Evolutionary conservation across 768 basidiomycete species (phyloP).

Genomic region (Kwoniella europaea): DNA sequence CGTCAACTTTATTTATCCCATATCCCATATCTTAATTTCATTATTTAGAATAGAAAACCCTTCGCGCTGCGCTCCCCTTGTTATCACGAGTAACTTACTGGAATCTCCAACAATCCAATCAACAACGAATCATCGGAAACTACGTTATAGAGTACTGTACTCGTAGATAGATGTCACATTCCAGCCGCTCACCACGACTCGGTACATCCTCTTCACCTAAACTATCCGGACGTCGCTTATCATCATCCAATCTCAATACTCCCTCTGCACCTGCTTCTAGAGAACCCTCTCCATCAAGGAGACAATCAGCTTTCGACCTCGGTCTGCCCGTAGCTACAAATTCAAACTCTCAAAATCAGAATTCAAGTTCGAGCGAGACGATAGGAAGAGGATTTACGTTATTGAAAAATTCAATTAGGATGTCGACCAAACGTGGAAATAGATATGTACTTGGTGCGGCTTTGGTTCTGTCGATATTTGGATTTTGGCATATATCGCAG

Average conservation of each 20-base stretch:
- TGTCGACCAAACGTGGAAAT: slow-evolving; percentile 24
- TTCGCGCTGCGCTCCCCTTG: neutral
- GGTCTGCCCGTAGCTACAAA: neutral
- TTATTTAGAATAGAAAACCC: neutral
- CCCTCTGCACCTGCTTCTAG: neutral
- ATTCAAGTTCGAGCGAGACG: neutral
- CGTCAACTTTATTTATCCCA: slow-evolving; percentile 12
- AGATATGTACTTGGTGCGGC: slow-evolving; percentile 19
- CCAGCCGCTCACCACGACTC: neutral
- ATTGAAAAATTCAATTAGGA: slow-evolving; percentile 12
- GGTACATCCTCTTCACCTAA: neutral
- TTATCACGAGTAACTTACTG: no score
- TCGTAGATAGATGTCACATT: neutral
- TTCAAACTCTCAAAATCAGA: neutral
- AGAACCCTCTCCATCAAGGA: neutral
- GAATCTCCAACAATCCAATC: no score
- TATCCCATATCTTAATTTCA: neutral
- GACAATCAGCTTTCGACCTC: neutral
- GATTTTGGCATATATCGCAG: slow-evolving; percentile 11
- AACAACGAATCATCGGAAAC: neutral
- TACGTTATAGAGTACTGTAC: neutral
- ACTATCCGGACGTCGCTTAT: neutral
- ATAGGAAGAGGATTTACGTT: slow-evolving; percentile 2
- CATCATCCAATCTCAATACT: neutral
- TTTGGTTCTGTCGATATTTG: slow-evolving; percentile 5